These are phyloP conservation scores for Citrullus mucosospermus DNA, from an alignment of 306 rosid genomes.

Conservation along the genomic window DNA sequence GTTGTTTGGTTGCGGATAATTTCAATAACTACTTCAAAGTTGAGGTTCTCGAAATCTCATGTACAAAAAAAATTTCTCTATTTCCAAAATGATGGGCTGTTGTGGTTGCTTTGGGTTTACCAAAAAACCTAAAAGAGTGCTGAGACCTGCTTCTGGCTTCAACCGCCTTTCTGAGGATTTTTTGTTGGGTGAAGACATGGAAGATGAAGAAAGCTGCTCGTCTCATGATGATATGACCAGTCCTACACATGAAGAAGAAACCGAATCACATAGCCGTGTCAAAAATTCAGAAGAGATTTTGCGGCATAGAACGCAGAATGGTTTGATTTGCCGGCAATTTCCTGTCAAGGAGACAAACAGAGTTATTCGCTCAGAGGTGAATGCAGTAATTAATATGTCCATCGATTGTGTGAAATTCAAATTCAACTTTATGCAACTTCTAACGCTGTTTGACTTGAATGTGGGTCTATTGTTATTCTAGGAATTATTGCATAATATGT, in stretches of 20 bases:
- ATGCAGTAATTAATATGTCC: background rate
- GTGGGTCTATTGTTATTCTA: background rate
- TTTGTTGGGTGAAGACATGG: slow-evolving; percentile 51
- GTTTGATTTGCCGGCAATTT: slow-evolving; percentile 67
- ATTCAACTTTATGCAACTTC: background rate
- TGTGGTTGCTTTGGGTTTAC: slow-evolving; percentile 81
- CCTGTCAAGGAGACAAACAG: slow-evolving; percentile 83
- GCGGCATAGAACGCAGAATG: slow-evolving; percentile 46
- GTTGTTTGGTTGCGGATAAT: slow-evolving; percentile 24
- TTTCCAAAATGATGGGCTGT: slow-evolving; percentile 54
- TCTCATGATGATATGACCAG: slow-evolving; percentile 34
- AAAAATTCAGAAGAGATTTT: slow-evolving; percentile 81
- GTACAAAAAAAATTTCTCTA: slow-evolving; percentile 38
- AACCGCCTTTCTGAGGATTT: slow-evolving; percentile 41
- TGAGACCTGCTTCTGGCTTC: slow-evolving; percentile 18
- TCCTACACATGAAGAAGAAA: slow-evolving; percentile 42
- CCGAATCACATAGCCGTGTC: slow-evolving; percentile 26
- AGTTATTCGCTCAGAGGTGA: slow-evolving; percentile 71
- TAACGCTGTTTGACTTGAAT: background rate
- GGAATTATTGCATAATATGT: background rate
- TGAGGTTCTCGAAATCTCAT: slow-evolving; percentile 25
- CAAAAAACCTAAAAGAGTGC: slow-evolving; percentile 23
- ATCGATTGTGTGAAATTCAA: background rate
- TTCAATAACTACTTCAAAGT: slow-evolving; percentile 16
- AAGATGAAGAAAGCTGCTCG: slow-evolving; percentile 46